phyloP scores from a whole-genome alignment of 306 rosid genomes.

The Gillenia trifoliata region DNA sequence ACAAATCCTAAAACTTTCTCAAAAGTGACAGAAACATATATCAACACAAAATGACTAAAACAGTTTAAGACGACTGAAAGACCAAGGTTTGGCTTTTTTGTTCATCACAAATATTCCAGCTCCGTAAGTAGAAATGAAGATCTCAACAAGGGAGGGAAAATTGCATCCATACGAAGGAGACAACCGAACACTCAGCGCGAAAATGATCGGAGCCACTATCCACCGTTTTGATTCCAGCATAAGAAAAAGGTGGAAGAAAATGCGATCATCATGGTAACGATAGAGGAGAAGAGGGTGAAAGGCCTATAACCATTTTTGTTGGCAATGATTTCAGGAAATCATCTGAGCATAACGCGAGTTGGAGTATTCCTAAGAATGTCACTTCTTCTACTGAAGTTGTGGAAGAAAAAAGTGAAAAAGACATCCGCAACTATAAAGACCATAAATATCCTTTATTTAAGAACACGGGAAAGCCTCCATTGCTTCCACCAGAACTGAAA shows the following conservation, averaged over 20 bases:
- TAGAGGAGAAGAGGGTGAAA: slow-evolving; percentile 33
- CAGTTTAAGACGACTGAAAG: too few species aligned
- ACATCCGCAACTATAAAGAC: slow-evolving; percentile 30
- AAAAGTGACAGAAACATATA: too few species aligned
- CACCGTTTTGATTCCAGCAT: neutral
- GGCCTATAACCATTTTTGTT: slow-evolving; percentile 29
- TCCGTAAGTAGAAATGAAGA: slow-evolving; percentile 18
- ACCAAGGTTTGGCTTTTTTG: neutral
- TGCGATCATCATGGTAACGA: slow-evolving; percentile 35
- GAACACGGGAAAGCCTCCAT: neutral
- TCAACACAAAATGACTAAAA: too few species aligned
- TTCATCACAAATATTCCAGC: neutral
- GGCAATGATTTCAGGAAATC: slow-evolving; percentile 37
- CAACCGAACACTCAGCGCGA: slow-evolving; percentile 18
- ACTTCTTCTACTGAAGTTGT: slow-evolving; percentile 14
- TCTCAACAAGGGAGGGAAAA: slow-evolving; percentile 24
- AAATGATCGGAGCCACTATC: slow-evolving; percentile 5
- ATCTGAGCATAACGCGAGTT: slow-evolving; percentile 36
- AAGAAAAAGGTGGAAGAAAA: slow-evolving; percentile 35
- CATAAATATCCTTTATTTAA: neutral
- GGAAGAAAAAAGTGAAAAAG: slow-evolving; percentile 27
- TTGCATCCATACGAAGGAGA: slow-evolving; percentile 22
- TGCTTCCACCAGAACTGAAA: slow-evolving; percentile 32
- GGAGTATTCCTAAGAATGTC: slow-evolving; percentile 30
- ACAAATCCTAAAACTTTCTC: too few species aligned